Percentiles rank a stretch among this genome's conserved stretches.
Conservation (phyloP, 345 rosid genomes). For the Clausena lansium region DNA sequence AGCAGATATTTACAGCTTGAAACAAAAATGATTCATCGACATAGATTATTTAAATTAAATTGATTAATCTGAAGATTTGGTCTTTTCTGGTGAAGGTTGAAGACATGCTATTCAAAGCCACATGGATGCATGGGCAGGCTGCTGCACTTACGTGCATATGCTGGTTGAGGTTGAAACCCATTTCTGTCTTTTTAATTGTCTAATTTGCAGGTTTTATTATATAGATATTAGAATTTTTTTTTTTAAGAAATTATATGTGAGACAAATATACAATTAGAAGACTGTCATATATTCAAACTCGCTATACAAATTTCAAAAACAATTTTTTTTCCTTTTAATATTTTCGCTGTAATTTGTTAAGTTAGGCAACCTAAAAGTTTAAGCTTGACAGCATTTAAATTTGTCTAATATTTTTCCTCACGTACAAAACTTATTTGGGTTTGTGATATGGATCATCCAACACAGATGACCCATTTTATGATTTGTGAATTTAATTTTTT, state of each 20-base stretch:
- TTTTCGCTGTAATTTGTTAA: too few species aligned
- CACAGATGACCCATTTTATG: too few species aligned
- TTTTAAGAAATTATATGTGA: too few species aligned
- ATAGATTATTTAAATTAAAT: not conserved
- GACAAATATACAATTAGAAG: not conserved
- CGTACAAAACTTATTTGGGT: too few species aligned
- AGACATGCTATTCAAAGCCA: constrained; percentile 20
- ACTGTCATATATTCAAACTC: not conserved
- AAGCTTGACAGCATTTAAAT: too few species aligned
- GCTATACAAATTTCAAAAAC: too few species aligned
- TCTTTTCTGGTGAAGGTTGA: constrained; percentile 24
- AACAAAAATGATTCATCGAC: not conserved
- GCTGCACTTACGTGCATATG: not conserved
- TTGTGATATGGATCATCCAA: too few species aligned
- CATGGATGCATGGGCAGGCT: constrained; percentile 17
- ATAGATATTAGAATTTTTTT: not conserved
- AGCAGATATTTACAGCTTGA: not conserved
- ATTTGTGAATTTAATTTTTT: too few species aligned
- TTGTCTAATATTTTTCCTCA: too few species aligned
- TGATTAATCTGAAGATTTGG: constrained; percentile 13
- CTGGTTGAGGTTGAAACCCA: not conserved
- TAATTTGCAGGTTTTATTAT: not conserved
- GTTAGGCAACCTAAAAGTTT: too few species aligned
- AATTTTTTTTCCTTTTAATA: too few species aligned
- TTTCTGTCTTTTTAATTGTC: not conserved